Percentiles rank a stretch among this genome's conserved stretches.
Conservation (phyloP, 192 early-diverging fungal species). For the Martensiomyces pterosporus region DNA sequence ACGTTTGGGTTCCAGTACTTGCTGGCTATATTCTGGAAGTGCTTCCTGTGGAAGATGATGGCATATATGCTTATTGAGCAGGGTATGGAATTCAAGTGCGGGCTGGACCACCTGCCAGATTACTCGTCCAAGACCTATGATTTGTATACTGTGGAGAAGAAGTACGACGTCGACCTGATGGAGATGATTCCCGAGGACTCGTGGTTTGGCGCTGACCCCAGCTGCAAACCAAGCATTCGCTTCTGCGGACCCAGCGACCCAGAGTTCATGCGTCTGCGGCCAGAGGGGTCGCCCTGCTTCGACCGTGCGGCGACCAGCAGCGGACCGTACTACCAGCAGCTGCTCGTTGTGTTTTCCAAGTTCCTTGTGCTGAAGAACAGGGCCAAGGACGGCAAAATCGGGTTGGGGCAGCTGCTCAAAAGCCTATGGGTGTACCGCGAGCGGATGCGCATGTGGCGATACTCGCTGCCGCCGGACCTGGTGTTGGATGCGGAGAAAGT, state of each 20-base stretch:
- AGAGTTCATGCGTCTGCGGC: conserved; percentile 31
- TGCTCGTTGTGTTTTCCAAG: conserved; percentile 29
- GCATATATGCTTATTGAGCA: conserved; percentile 32
- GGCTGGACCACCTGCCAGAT: conserved; percentile 22
- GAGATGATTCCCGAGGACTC: conserved; percentile 32
- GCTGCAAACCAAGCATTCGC: conserved; percentile 4
- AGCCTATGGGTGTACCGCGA: conserved; percentile 39
- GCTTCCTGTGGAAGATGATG: conserved; percentile 38
- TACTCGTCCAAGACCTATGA: conserved; percentile 49
- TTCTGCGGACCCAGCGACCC: conserved; percentile 39
- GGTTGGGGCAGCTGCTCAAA: conserved; percentile 20
- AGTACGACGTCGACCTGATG: conserved; percentile 39
- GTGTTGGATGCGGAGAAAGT: conserved; percentile 28
- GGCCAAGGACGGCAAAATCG: conserved; percentile 18
- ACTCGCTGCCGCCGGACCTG: conserved; percentile 24
- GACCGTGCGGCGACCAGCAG: conserved; percentile 12
- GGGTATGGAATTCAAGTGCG: neutral
- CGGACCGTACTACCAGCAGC: conserved; percentile 32
- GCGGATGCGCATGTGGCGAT: conserved; percentile 42
- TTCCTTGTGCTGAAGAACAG: conserved; percentile 17
- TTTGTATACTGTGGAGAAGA: conserved; percentile 18
- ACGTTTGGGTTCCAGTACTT: conserved; percentile 44
- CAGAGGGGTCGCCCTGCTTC: conserved; percentile 39
- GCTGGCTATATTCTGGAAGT: conserved; percentile 43
- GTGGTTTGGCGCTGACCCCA: conserved; percentile 15